Conservation (phyloP, 192 early-diverging fungal species). For the Helicostylum pulchrum region DNA sequence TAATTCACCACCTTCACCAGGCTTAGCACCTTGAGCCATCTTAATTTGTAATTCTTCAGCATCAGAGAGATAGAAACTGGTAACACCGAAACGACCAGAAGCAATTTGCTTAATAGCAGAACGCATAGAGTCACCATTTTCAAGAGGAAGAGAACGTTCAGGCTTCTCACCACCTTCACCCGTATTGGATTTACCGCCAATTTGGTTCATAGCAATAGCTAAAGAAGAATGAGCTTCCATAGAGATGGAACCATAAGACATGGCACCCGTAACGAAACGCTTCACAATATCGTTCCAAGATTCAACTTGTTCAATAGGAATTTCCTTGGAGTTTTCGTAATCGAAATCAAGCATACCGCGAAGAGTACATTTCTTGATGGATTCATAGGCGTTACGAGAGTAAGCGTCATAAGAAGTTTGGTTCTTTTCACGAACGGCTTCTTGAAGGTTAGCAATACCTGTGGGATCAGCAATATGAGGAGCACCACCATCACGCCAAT, state of each 20-base stretch:
- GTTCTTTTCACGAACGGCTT: conserved; percentile 94
- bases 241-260: conserved; percentile 99
- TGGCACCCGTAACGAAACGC: conserved; percentile 97
- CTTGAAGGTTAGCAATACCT: conserved; percentile 87
- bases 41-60: conserved; percentile 99
- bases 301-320: conserved; percentile 95
- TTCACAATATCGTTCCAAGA: conserved; percentile 94
- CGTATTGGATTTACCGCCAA: conserved; percentile 98
- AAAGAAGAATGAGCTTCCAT: conserved; percentile 90
- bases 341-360: conserved; percentile 94
- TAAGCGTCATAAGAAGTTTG: conserved; percentile 83
- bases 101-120: conserved; percentile 99
- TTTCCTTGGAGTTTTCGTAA: conserved; percentile 62
- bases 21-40: conserved; percentile 99
- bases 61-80: conserved; percentile 90
- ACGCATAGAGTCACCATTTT: conserved; percentile 80
- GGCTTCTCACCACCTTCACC: conserved; percentile 98
- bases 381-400: conserved; percentile 70
- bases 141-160: conserved; percentile 64
- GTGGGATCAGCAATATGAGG: conserved; percentile 90
- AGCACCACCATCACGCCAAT: conserved; percentile 94
- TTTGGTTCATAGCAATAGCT: conserved; percentile 92
- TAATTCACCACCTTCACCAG: conserved; percentile 89
- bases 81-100: conserved; percentile 97
- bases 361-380: conserved; percentile 90